These are phyloP conservation scores for Lipomyces yarrowii DNA, from an alignment of 1,139 yeast genomes.

Conservation along the genomic window DNA sequence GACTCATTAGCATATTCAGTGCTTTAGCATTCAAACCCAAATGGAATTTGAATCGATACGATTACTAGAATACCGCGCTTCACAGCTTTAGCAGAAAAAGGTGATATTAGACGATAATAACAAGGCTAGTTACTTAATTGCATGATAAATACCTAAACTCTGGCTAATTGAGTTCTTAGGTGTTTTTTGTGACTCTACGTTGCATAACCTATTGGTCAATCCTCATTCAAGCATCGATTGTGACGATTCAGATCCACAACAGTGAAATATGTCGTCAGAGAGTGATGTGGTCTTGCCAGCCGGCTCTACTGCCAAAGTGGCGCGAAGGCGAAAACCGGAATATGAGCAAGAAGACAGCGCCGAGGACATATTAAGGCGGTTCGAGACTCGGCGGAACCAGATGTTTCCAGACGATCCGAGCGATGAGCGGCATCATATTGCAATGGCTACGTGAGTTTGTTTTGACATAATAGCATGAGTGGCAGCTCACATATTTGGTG, in stretches of 20 bases:
- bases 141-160: too few relatives aligned
- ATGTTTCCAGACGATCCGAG: constrained; percentile 42
- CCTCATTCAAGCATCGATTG: background rate
- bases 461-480: background rate
- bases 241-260: background rate
- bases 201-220: too few relatives aligned
- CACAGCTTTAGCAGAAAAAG: too few relatives aligned
- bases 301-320: background rate
- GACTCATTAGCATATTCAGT: too few relatives aligned
- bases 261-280: background rate
- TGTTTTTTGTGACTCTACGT: too few relatives aligned
- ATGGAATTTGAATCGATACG: too few relatives aligned
- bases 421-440: constrained; percentile 41
- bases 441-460: constrained; percentile 38
- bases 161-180: too few relatives aligned
- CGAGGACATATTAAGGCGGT: constrained; percentile 13
- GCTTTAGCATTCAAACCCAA: too few relatives aligned
- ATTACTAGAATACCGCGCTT: too few relatives aligned
- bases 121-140: too few relatives aligned
- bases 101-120: too few relatives aligned
- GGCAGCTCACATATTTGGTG: background rate
- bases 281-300: background rate
- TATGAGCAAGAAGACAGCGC: constrained; percentile 12
- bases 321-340: background rate
- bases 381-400: constrained; percentile 20